A percentile compares a stretch with the other conserved stretches of the same genome.
These are phyloP conservation scores for Bertia moriformis DNA, from an alignment of 2,329 filamentous ascomycete genomes.

Conservation along the genomic window DNA sequence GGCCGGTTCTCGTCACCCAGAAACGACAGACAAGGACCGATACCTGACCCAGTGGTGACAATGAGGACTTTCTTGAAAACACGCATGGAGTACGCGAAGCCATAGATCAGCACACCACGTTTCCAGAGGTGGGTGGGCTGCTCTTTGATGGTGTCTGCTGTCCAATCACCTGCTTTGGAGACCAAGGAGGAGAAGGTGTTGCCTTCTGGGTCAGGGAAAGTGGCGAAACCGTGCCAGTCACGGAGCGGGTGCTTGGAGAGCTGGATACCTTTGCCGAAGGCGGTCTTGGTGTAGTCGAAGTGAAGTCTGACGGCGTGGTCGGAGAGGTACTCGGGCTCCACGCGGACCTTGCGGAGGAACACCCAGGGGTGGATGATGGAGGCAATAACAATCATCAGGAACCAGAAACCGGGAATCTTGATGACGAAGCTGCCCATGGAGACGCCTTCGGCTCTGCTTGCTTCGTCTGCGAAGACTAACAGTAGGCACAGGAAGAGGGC, in stretches of 20 bases:
- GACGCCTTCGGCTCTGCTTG: slow-evolving; percentile 15
- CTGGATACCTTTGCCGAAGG: slow-evolving; percentile 39
- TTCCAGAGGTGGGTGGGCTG: slow-evolving; percentile 41
- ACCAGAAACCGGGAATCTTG: slow-evolving; percentile 41
- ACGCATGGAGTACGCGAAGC: slow-evolving; percentile 39
- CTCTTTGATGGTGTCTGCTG: slow-evolving; percentile 32
- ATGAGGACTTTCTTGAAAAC: slow-evolving; percentile 41
- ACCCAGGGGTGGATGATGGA: slow-evolving; percentile 62
- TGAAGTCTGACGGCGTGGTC: slow-evolving; percentile 58
- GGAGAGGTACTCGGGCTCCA: slow-evolving; percentile 54
- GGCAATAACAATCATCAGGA: slow-evolving; percentile 46
- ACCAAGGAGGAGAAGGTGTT: slow-evolving; percentile 37
- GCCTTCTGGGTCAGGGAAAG: slow-evolving; percentile 41
- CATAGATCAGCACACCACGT: slow-evolving; percentile 41
- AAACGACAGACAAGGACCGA: slow-evolving; percentile 45
- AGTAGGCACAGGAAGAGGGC: slow-evolving; percentile 41
- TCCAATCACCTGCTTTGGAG: slow-evolving; percentile 54
- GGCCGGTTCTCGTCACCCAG: slow-evolving; percentile 26
- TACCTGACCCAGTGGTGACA: slow-evolving; percentile 49
- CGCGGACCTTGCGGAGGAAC: slow-evolving; percentile 50
- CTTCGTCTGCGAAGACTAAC: slow-evolving; percentile 34
- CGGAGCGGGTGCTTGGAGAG: slow-evolving; percentile 46
- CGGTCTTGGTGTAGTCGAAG: slow-evolving; percentile 47
- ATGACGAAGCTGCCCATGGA: slow-evolving; percentile 19
- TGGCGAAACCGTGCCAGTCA: slow-evolving; percentile 67